A percentile compares a stretch with the other conserved stretches of the same genome.
Conservation (phyloP, 2,329 filamentous ascomycete species). For the Colletotrichum shisoi region DNA sequence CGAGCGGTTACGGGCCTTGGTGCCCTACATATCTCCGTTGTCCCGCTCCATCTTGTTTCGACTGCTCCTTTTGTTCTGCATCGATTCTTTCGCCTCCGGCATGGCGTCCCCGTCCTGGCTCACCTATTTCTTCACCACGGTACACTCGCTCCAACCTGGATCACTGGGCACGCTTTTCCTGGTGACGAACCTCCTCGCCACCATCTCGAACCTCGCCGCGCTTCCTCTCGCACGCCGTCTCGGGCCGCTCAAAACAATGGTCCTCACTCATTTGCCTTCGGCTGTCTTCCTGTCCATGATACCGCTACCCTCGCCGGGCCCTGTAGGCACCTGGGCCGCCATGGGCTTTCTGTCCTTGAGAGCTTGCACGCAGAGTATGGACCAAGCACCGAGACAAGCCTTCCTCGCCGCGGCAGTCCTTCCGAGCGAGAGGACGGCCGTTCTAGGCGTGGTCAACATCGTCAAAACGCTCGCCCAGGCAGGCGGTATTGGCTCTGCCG, state of each 20-base stretch:
- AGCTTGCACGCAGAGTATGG: constrained; percentile 72
- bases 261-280: constrained; percentile 76
- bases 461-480: constrained; percentile 72
- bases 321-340: constrained; percentile 58
- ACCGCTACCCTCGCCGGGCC: constrained; percentile 55
- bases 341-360: constrained; percentile 69
- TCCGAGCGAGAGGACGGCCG: constrained; percentile 71
- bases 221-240: constrained; percentile 63
- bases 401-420: constrained; percentile 73
- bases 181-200: constrained; percentile 60
- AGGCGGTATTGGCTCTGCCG: constrained; percentile 69
- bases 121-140: constrained; percentile 63
- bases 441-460: constrained; percentile 75
- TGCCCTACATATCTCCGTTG: constrained; percentile 36
- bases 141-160: constrained; percentile 58
- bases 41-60: constrained; percentile 37
- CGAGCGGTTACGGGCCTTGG: constrained; percentile 23
- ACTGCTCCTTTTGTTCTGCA: constrained; percentile 33
- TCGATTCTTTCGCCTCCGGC: constrained; percentile 62
- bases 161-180: constrained; percentile 64
- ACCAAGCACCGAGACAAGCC: constrained; percentile 72
- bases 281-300: constrained; percentile 71
- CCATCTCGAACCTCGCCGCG: constrained; percentile 61
- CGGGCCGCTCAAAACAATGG: constrained; percentile 77
- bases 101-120: constrained; percentile 71